Evolutionary conservation across 2,329 filamentous ascomycete genomes (phyloP).

Genomic region (Dactylellina haptotyla): DNA sequence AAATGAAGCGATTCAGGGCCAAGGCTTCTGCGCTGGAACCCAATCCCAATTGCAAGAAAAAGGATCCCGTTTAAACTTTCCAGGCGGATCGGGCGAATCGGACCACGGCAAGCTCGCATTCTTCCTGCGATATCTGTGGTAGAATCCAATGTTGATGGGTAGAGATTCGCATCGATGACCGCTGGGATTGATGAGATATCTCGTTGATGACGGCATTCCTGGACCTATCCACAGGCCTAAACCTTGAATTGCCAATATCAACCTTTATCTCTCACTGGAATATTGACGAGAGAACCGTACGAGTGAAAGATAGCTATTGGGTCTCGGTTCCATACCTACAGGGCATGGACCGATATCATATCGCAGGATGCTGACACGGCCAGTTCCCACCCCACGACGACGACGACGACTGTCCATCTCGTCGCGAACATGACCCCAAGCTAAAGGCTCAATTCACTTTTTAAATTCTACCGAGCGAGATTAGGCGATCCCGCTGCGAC

Average conservation of each 20-base stretch:
- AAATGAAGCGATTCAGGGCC: slow-evolving; percentile 40
- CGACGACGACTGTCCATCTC: not conserved
- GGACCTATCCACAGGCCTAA: slow-evolving; percentile 8
- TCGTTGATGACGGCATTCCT: slow-evolving; percentile 6
- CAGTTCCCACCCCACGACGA: too few relatives aligned
- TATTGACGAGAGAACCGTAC: too few relatives aligned
- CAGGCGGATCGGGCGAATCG: slow-evolving; percentile 11
- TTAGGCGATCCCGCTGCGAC: slow-evolving; percentile 40
- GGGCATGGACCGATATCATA: too few relatives aligned
- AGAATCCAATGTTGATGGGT: too few relatives aligned
- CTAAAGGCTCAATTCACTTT: not conserved
- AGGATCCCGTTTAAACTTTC: not conserved
- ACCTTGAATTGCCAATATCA: slow-evolving; percentile 21
- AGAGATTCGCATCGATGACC: not conserved
- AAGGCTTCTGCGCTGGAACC: slow-evolving; percentile 9
- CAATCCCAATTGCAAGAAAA: slow-evolving; percentile 1
- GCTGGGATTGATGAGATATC: not conserved
- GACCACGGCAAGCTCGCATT: slow-evolving; percentile 16
- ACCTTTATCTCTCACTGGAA: too few relatives aligned
- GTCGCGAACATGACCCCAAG: not conserved
- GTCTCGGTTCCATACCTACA: too few relatives aligned
- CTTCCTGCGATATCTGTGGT: slow-evolving; percentile 16
- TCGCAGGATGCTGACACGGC: too few relatives aligned
- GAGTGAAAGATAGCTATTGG: too few relatives aligned
- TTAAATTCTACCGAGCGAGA: slow-evolving; percentile 42